Percentiles rank a stretch among this genome's conserved stretches.
Evolutionary conservation across 208 protist species (phyloP).

Genomic region (Trypanosoma lewisi): DNA sequence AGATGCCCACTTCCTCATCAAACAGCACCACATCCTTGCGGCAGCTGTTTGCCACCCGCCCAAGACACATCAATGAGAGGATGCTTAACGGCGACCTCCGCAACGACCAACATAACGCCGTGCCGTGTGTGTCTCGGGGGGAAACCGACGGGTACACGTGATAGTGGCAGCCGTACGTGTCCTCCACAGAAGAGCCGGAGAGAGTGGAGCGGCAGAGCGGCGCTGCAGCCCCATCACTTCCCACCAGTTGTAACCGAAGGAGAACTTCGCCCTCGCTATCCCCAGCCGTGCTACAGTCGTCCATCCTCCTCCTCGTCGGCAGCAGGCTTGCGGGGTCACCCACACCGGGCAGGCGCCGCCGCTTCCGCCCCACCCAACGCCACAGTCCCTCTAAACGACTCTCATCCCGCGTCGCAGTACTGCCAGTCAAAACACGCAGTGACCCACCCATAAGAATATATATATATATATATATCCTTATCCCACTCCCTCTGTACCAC

Average conservation of each 20-base stretch:
- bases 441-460: conserved; percentile 11
- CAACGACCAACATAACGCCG: conserved; percentile 62
- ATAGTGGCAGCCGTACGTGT: conserved; percentile 69
- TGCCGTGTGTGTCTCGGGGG: conserved; percentile 50
- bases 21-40: conserved; percentile 59
- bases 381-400: background rate
- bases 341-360: background rate
- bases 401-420: background rate
- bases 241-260: conserved; percentile 20
- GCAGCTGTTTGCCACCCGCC: conserved; percentile 77
- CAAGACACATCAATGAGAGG: conserved; percentile 47
- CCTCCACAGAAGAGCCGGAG: conserved; percentile 32
- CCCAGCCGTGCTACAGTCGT: background rate
- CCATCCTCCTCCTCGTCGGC: background rate
- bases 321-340: background rate
- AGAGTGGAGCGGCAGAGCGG: conserved; percentile 41
- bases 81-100: conserved; percentile 18
- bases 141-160: conserved; percentile 56
- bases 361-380: background rate
- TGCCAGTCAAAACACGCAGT: conserved; percentile 1
- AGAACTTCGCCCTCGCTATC: conserved; percentile 12
- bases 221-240: conserved; percentile 3
- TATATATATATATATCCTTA: background rate
- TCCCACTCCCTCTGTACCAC: background rate
- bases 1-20: conserved; percentile 24